phyloP scores from a whole-genome alignment of 2,329 filamentous ascomycete genomes.

The Cladophialophora immunda region DNA sequence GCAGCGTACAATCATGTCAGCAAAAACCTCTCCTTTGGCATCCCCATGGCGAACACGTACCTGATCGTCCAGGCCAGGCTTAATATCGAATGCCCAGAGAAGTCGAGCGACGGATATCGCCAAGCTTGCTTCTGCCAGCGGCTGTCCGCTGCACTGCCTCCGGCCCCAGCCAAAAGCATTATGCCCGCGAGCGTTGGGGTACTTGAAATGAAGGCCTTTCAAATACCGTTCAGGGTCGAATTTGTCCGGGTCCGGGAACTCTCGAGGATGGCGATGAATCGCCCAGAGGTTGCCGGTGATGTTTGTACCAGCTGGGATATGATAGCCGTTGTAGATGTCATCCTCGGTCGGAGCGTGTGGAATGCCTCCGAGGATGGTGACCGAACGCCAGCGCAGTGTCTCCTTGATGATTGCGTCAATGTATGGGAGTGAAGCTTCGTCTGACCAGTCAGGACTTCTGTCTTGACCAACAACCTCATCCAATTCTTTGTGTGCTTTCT shows the following conservation, averaged over 20 bases:
- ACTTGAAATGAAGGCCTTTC: conserved; percentile 48
- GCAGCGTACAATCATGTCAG: too few relatives aligned
- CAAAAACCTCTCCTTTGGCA: too few relatives aligned
- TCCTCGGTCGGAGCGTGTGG: conserved; percentile 52
- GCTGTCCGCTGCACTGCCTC: conserved; percentile 63
- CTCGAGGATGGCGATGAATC: conserved; percentile 46
- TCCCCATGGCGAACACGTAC: too few relatives aligned
- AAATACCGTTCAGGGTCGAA: conserved; percentile 58
- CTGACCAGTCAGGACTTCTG: conserved; percentile 48
- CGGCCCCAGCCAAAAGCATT: conserved; percentile 68
- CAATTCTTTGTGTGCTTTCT: conserved; percentile 55
- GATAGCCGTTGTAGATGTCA: conserved; percentile 59
- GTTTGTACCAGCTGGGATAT: conserved; percentile 57
- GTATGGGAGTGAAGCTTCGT: conserved; percentile 50
- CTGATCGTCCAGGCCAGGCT: conserved; percentile 51
- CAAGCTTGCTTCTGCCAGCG: conserved; percentile 67
- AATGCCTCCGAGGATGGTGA: conserved; percentile 46
- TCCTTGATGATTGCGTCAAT: conserved; percentile 51
- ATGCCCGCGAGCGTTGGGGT: conserved; percentile 60
- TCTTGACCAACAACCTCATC: conserved; percentile 53
- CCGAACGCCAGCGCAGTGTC: conserved; percentile 47
- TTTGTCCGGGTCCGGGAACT: conserved; percentile 49
- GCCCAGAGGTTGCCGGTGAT: conserved; percentile 40
- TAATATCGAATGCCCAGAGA: conserved; percentile 66
- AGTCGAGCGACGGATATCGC: conserved; percentile 66